phyloP scores from a whole-genome alignment of 2,329 filamentous ascomycete species.

The Gaeumannomyces sp. region DNA sequence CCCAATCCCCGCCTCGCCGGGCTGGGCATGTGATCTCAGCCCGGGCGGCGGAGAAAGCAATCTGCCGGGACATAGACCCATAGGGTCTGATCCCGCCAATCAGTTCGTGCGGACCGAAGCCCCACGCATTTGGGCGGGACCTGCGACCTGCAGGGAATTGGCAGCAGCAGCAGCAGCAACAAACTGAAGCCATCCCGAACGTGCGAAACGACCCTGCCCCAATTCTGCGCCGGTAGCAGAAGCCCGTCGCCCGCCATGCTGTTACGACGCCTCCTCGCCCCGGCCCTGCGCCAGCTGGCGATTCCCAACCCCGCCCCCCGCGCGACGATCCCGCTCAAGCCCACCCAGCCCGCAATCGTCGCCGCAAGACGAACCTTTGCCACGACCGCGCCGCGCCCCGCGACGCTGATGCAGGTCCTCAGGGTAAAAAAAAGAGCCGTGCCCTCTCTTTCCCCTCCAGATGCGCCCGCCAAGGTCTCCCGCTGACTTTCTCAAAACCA shows the following conservation, averaged over 20 bases:
- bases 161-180: not conserved
- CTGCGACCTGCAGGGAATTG: not conserved
- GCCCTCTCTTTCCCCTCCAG: too few species aligned
- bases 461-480: too few species aligned
- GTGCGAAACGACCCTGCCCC: not conserved
- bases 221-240: slow-evolving; percentile 8
- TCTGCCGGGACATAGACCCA: not conserved
- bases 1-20: not conserved
- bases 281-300: slow-evolving; percentile 8
- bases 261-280: slow-evolving; percentile 26
- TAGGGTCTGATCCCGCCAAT: not conserved
- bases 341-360: slow-evolving; percentile 13
- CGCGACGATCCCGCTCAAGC: slow-evolving; percentile 22
- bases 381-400: slow-evolving; percentile 42
- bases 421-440: slow-evolving; percentile 38
- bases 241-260: slow-evolving; percentile 27
- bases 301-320: slow-evolving; percentile 20
- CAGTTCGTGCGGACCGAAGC: not conserved
- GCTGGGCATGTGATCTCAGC: not conserved
- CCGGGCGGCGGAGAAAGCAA: not conserved
- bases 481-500: too few species aligned
- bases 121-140: not conserved
- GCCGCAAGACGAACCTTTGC: slow-evolving; percentile 25
- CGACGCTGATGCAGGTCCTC: slow-evolving; percentile 69
- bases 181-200: not conserved